Base-by-base conservation (phyloP, 1,284 basidiomycete genomes). In the Phylloporus sp. region DNA sequence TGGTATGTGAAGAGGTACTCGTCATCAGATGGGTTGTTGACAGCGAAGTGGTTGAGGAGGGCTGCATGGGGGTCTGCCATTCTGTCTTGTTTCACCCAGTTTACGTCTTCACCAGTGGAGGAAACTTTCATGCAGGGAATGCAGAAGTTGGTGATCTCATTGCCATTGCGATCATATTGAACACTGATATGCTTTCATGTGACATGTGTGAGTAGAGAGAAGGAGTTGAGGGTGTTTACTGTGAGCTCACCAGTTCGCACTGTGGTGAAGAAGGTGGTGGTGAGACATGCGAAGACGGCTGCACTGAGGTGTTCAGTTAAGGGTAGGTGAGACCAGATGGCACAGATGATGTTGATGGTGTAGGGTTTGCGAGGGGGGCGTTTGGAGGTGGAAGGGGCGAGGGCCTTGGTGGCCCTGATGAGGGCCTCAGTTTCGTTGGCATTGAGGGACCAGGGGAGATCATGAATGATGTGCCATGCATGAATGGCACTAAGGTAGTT, bases 261-360 rank as follows among this genome's bases (percentile, higher is more conserved):
- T 10, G 10, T 56, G 2, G 53, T 26, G 17, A 39, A 65, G 7
- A 65, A 64, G 1, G 13, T 22, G 4, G 62, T 65, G 22, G 58
- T 64, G 0, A 65, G 44, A 20, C 62, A 60, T 0, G 64, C 39
- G 4, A 56, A 65, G 0, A 57, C 8, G 0, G 53, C 13, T 3
- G 57, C 29, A 4, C 56, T 4, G 6, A 64, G 47, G 0, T 40
- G 64, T 1, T 1, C 0, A 37, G 0, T n/a, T 2, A 0, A 59
- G 47, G 24, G 5, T 1, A 65, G 40, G 0, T 53, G 39, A 1
- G 1, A 1, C 0, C 4, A 26, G 3, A 64, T 58, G 4, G 1
- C 3, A 3, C 1, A 3, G 1, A 64, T 18, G 39, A 4, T 51
- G 2, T 55, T 20, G 1, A 49, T 11, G 2, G 56, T 58, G 28